Evolutionary conservation across 805 yeast genomes (phyloP), one percentile per base, ranked within the genome.

Genomic region (Blastobotrys peoriensis): DNA sequence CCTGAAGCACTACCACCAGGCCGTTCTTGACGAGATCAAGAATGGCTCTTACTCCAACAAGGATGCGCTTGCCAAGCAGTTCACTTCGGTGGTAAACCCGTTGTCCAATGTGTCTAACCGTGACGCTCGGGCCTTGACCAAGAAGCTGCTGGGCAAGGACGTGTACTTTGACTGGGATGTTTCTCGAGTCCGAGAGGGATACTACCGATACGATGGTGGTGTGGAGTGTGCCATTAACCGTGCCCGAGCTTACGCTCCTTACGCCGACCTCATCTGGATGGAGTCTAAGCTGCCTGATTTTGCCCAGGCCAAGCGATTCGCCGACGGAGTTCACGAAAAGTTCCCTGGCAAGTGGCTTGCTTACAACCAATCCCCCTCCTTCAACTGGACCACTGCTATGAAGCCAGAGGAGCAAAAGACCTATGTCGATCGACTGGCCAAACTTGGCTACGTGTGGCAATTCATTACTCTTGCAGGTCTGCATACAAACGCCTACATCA

Each of bases 331-430:
- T 54, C 78, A 81, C 64, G 76, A 78, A 27, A 73, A 72, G 48
- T 84, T 65, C 69, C 98, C 98, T 56, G 75, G 85, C 54, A 89
- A 91, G 69, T 89, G 97, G 98, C 76, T 91, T 56, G 94, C 97
- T 43, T 91, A 91, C 75, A 91, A 91, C 76, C 74, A 91, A 66
- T 87, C 96, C 23, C 98, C 98, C 54, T 86, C 96, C 4, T 91
- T 91, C 81, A 91, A 91, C 78, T 91, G 98, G 98, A 86, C 87
- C 66, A 79, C 80, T 52, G 96, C 97, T 44, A 86, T 91, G 96
- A 70, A 83, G 43, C 70, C 83, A 20, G 74, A 75, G 40, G 96
- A 91, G 61, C 96, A 89, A 71, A 84, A 82, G 65, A 84, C 96
- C 39, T 91, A 87, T 68, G 91, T 91, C 66, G 68, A 77, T 63